These are phyloP conservation scores for Colletotrichum higginsianum DNA, from an alignment of 2,329 filamentous ascomycete species.

Conservation along the genomic window DNA sequence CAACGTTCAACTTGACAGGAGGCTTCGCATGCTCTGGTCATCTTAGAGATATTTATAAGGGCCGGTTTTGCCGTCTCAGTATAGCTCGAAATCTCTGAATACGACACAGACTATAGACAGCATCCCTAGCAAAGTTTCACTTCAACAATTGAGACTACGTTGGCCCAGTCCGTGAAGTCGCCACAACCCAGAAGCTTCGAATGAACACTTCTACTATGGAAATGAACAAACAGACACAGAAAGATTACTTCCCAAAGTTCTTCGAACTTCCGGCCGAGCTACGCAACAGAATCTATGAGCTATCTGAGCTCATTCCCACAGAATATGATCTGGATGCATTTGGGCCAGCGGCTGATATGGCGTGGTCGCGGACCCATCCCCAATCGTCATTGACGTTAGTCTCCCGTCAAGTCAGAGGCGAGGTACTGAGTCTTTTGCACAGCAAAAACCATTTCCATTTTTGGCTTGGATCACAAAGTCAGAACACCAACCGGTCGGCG, in stretches of 20 bases:
- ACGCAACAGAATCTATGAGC: background rate
- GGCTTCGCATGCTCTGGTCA: no score
- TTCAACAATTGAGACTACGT: no score
- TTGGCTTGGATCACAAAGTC: background rate
- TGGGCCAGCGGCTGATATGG: background rate
- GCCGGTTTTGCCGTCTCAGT: background rate
- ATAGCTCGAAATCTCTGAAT: background rate
- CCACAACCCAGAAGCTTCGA: background rate
- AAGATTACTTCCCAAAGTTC: background rate
- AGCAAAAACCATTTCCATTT: conserved; percentile 2
- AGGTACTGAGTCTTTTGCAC: background rate
- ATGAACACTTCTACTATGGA: background rate
- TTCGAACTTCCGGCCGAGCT: background rate
- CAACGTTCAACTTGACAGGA: no score
- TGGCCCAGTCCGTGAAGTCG: background rate
- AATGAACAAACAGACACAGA: background rate
- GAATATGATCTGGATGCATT: background rate
- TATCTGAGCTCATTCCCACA: background rate
- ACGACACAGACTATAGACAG: no score
- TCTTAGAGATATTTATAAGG: no score
- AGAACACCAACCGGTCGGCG: background rate
- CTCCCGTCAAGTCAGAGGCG: background rate
- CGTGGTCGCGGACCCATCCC: background rate
- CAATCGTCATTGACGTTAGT: background rate
- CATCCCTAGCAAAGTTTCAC: background rate